Base-by-base conservation (phyloP, 2,329 filamentous ascomycete genomes). In the Neonectria punicea region DNA sequence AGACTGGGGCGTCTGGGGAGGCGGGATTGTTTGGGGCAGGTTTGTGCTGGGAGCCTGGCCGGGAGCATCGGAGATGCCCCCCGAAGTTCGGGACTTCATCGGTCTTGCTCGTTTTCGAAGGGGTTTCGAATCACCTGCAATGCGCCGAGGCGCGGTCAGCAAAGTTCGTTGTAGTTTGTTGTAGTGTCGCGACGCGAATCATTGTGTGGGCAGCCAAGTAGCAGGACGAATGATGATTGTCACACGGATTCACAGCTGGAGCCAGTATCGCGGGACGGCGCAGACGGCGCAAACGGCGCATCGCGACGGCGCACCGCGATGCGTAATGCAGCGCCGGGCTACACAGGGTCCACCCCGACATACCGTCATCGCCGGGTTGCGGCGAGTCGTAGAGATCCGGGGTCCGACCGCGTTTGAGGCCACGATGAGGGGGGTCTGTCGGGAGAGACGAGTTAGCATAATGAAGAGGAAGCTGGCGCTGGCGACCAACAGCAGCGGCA, bases 331-430 rank as follows among this genome's bases (percentile, higher is more conserved):
- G 77, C 78, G 77, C 74, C 77, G 65, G 72, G 76, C 73, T 74
- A 76, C 72, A 76, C 69, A 70, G 73, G 70, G 71, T 72, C 70
- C 69, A 72, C 71, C 76, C 79, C 76, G 75, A 90, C 91, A 83
- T 91, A 94, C 92, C 89, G 86, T 92, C 89, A 83, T 92, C 87
- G 84, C 89, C 90, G 78, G 88, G 70, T 67, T 74, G 73, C 64
- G 71, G 68, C 66, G 70, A 86, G 79, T 84, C 85, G 81, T 89
- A 88, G 65, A 79, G 82, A 74, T 92, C 88, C 74, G 92, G 91
- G 70, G 93, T 94, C 70, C 92, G 90, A 84, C 89, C 92, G 80
- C 93, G 88, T 84, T 97, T 97, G 74, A 90, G 83, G 73, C 92
- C 92, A 79, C 92, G 90, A 70, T 90, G 75, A 80, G 77, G 82